Conservation (phyloP, 192 early-diverging fungal genomes). For the Mortierella claussenii region DNA sequence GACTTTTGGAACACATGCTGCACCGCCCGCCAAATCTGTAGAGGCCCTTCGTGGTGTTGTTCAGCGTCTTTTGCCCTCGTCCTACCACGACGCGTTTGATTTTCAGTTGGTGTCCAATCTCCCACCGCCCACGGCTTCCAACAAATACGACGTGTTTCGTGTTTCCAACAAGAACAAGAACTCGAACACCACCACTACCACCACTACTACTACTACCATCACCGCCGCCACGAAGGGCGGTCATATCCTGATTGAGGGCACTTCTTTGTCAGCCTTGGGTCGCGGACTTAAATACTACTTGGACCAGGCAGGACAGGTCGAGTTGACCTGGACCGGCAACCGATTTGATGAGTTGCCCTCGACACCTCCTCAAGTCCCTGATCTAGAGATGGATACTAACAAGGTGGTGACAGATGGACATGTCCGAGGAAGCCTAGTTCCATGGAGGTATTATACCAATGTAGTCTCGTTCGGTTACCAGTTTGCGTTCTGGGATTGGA, state of each 20-base stretch:
- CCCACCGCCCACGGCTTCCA: slow-evolving; percentile 9
- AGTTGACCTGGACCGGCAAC: slow-evolving; percentile 37
- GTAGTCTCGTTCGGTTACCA: slow-evolving; percentile 45
- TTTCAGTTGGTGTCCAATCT: slow-evolving; percentile 34
- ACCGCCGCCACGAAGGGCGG: neutral
- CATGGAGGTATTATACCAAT: slow-evolving; percentile 49
- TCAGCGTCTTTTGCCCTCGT: slow-evolving; percentile 16
- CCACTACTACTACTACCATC: too few species aligned
- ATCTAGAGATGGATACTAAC: slow-evolving; percentile 29
- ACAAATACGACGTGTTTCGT: slow-evolving; percentile 48
- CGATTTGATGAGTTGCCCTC: slow-evolving; percentile 37
- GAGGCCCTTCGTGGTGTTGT: slow-evolving; percentile 29
- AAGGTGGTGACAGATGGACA: slow-evolving; percentile 23
- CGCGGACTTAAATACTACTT: slow-evolving; percentile 45
- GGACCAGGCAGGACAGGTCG: slow-evolving; percentile 40
- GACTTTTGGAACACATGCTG: neutral
- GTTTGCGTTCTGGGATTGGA: slow-evolving; percentile 45
- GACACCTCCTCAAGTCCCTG: slow-evolving; percentile 23
- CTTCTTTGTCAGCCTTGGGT: slow-evolving; percentile 29
- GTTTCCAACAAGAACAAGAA: slow-evolving; percentile 32
- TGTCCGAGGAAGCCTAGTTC: slow-evolving; percentile 45
- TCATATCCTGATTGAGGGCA: slow-evolving; percentile 38
- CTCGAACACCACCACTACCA: too few species aligned
- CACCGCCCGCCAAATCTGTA: neutral
- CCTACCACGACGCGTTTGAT: slow-evolving; percentile 45